Base-by-base conservation (phyloP, 106 monocot genomes). In the Iris macrosiphon region DNA sequence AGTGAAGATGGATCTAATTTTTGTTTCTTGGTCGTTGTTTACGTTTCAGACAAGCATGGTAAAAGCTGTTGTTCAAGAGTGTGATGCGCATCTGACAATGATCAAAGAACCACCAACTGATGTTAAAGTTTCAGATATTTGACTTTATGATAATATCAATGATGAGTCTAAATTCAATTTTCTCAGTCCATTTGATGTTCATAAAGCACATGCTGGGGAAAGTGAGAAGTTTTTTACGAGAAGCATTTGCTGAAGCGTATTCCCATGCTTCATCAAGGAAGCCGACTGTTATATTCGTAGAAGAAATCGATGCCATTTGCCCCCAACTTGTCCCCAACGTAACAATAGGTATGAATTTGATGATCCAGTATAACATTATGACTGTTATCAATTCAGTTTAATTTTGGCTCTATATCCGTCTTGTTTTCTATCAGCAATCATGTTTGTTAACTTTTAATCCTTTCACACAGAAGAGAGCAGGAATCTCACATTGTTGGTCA, bases 261-360 rank as follows among this genome's bases (percentile, higher is more conserved):
- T 70, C 70, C 0, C 53, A 77, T 67, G 86, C 79, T 44, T 63
- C 76, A 33, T 69, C 67, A 22, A 77, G 90, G 56, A 96, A 75
- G 49, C 96, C 96, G 13, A 83, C 96, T 32, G 75, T 96, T 21
- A 72, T 96, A 31, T 96, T 86, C 67, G 90, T 96, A 58, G 96
- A 96, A 71, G 86, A 96, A 65, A 74, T 96, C 59, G 96, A 96
- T 71, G 76, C 77, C 21, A 90, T 96, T 45, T 96, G n/a, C n/a
- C n/a, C n/a, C n/a, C n/a, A n/a, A n/a, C n/a, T n/a, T n/a, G 86
- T 35, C 89, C 95, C 33, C 75, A 64, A 1, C 86, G 83, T 27
- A 49, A 56, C 31, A 56, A 61, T 25, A 72, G 79, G 96, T 86
- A 72, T 60, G 10, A 29, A 12, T 40, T 39, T 29, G 9, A 33